Evolutionary conservation across 768 basidiomycete genomes (phyloP).

Genomic region (Stropharia rugosoannulata): DNA sequence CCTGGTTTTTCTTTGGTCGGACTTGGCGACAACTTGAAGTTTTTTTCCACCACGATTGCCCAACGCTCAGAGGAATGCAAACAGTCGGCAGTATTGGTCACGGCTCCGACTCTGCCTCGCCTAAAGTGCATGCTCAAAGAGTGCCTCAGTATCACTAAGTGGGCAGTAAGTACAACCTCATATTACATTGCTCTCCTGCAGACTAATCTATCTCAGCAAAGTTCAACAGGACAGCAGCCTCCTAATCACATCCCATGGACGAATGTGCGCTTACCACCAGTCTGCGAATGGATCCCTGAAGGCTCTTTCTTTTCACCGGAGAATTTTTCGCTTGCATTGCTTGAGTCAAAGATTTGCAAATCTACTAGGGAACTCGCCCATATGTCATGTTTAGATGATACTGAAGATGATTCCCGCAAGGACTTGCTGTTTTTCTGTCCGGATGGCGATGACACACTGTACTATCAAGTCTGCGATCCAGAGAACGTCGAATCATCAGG

Average conservation of each 20-base stretch:
- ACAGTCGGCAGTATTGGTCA: conserved; percentile 20
- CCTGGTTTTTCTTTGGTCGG: conserved; percentile 26
- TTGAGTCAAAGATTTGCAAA: conserved; percentile 3
- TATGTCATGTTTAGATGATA: too few species aligned
- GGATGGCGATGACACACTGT: too few species aligned
- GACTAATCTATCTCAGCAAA: conserved; percentile 21
- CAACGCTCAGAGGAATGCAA: conserved; percentile 1
- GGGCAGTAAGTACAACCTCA: conserved; percentile 32
- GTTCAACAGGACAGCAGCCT: conserved; percentile 24
- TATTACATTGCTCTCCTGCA: background rate
- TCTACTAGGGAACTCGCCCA: too few species aligned
- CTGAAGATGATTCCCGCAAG: too few species aligned
- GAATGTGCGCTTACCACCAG: conserved; percentile 14
- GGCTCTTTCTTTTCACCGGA: conserved; percentile 37
- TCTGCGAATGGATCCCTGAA: conserved; percentile 35
- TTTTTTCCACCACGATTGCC: conserved; percentile 20
- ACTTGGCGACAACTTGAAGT: conserved; percentile 27
- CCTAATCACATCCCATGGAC: conserved; percentile 43
- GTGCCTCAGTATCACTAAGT: conserved; percentile 36
- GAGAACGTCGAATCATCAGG: conserved; percentile 33
- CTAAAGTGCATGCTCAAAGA: conserved; percentile 37
- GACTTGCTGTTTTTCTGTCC: too few species aligned
- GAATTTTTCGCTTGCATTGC: conserved; percentile 22
- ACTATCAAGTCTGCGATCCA: background rate
- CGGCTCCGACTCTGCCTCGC: conserved; percentile 37